A percentile compares a stretch with the other conserved stretches of the same genome.
Evolutionary conservation across 495 filamentous ascomycete genomes (phyloP).

Genomic region (Jackrogersella multiformis): DNA sequence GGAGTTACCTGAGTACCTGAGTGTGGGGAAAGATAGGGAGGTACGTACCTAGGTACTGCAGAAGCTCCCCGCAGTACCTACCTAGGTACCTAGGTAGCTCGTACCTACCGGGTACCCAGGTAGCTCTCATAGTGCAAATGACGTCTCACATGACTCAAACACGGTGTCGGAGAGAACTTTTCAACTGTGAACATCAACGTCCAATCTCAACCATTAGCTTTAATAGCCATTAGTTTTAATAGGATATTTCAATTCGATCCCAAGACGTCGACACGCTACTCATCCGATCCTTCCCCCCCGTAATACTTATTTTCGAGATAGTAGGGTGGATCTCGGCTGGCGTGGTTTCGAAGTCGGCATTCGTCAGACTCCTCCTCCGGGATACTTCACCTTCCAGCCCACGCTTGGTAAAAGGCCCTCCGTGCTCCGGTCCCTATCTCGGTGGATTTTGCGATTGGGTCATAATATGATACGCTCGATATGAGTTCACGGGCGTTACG

Average conservation of each 20-base stretch:
- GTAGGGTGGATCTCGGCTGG: not conserved
- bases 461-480: slow-evolving; percentile 35
- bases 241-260: no score
- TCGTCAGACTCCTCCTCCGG: not conserved
- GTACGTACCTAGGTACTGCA: no score
- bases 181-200: slow-evolving; percentile 15
- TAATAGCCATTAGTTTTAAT: no score
- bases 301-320: no score
- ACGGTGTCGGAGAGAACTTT: slow-evolving; percentile 20
- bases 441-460: not conserved
- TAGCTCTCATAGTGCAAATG: not conserved
- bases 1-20: no score
- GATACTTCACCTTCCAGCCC: not conserved
- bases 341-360: not conserved
- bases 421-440: not conserved
- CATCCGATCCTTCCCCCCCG: no score
- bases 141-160: slow-evolving; percentile 1
- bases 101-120: no score
- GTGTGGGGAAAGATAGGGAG: no score
- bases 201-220: not conserved
- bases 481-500: slow-evolving; percentile 39
- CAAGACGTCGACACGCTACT: no score
- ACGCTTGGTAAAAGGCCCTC: not conserved
- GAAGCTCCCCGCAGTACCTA: no score
- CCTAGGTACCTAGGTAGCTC: not conserved